Base-by-base conservation (phyloP, 2,329 filamentous ascomycete species). In the Penicillium paneum region DNA sequence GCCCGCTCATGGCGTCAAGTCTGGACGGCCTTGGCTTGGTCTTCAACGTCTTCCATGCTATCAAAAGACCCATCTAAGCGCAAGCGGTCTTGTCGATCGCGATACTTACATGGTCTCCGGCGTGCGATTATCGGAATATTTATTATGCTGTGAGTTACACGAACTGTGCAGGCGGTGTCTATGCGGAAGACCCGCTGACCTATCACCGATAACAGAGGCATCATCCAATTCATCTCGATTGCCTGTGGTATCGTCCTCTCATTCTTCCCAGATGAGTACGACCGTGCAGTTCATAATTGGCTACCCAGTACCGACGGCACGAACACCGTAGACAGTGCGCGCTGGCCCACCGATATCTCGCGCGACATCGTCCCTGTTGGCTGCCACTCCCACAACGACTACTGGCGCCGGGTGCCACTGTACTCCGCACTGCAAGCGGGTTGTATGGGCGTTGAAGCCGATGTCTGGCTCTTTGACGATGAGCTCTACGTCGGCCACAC, bases 351-450 rank as follows among this genome's bases (percentile, higher is more conserved):
- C 1, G 79, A 81, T 62, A 72, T 78, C 57, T 81, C 79, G 4
- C 75, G 74, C 21, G 78, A 79, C 54, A 75, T 82, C 31, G 65
- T 69, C 1, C 79, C 81, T 0, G 75, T 80, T 12, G 73, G 71
- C 31, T 83, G 80, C 55, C 81, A 83, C 60, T 83, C 80, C 3
- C 81, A 84, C 62, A 84, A 84, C 61, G 81, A 84, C 65, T 83
- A 84, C 66, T 83, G 80, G 80, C 78, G 80, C 8, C 72, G 71
- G 2, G 73, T 81, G 0, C 81, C 81, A 0, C 72, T 84, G 0
- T 82, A 76, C 63, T 80, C 80, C n/a, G 81, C 81, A 11, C 70
- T 84, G 0, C 71, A 76, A 53, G 79, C 75, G 24, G 81, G 81
- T 40, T 83, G 81, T 63, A 76, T 78, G 12, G 74, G 81, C 31